These are phyloP conservation scores for Backusella westeae DNA, from an alignment of 192 early-diverging fungal species.

Conservation along the genomic window DNA sequence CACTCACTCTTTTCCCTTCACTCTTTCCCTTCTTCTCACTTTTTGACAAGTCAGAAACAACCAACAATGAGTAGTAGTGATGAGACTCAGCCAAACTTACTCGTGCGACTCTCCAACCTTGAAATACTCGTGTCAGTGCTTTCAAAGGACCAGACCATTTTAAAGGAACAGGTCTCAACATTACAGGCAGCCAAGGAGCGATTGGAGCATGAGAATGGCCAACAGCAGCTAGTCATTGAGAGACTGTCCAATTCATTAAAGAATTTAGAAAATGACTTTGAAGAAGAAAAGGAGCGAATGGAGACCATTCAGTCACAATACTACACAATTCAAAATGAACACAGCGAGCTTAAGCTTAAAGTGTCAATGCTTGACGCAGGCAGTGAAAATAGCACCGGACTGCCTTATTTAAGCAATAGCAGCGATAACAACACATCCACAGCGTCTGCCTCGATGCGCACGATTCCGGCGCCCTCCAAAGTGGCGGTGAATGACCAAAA, in stretches of 20 bases:
- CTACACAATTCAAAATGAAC: neutral
- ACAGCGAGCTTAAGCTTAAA: neutral
- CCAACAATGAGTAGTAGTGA: neutral
- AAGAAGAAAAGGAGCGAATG: slow-evolving; percentile 4
- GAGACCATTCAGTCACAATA: slow-evolving; percentile 1
- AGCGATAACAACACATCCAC: neutral
- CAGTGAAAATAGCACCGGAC: neutral
- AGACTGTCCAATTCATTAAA: neutral
- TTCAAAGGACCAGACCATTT: neutral
- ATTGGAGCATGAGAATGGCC: neutral
- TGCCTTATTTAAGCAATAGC: neutral
- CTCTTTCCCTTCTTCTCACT: neutral
- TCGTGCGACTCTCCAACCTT: neutral
- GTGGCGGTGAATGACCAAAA: neutral
- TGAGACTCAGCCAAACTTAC: neutral
- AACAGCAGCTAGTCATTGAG: neutral
- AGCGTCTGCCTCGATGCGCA: neutral
- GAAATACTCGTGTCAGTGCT: neutral
- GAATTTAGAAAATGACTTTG: slow-evolving; percentile 2
- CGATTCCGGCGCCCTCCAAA: slow-evolving; percentile 5
- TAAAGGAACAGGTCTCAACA: neutral
- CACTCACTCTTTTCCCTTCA: too few species aligned
- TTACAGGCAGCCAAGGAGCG: neutral
- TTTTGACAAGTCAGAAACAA: neutral
- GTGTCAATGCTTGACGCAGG: neutral